Base-by-base conservation (phyloP, 2,329 filamentous ascomycete species). In the Aspergillus transmontanensis region DNA sequence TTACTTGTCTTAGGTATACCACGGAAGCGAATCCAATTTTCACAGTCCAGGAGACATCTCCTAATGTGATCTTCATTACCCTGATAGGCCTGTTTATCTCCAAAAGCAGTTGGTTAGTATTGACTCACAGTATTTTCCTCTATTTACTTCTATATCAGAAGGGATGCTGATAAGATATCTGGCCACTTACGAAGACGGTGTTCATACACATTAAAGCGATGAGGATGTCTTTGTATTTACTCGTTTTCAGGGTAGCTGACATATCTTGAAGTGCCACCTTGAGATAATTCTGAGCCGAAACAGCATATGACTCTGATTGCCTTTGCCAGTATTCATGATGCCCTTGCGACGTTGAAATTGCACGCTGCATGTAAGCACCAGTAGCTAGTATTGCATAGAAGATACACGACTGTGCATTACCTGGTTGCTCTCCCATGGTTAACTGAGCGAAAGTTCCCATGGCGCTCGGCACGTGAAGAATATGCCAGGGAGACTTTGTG, bases 141-240 rank as follows among this genome's bases (percentile, higher is more conserved):
- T 11, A 50, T 19, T 41, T 48, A 56, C 14, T 39, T 46, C 4
- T 21, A 28, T 45, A n/a, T 51, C 21, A 41, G 51, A 23, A 7
- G 19, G 28, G 28, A 39, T 26, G 23, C 14, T 19, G 5, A 46
- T 30, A 7, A 12, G 2, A 39, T 19, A n/a, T 21, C 6, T 6
- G 9, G 10, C 9, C 41, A 46, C 63, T 32, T 59, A 67, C 74
- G 4, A 75, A 76, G 6, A 79, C 62, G 36, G 79, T 76, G 1
- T 78, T 69, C 74, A 81, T 79, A 11, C 75, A 79, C 10, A 83
- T 71, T 0, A 83, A 75, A 0, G 80, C 80, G 75, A 83, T 82
- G 9, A 83, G 68, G 1, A 81, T 74, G 7, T 80, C 77, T 28
- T 80, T 82, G 59, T 83, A 83, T 34, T 80, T 81, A 4, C 76